phyloP scores from a whole-genome alignment of 1,139 yeast genomes.

The Candida neerlandica region DNA sequence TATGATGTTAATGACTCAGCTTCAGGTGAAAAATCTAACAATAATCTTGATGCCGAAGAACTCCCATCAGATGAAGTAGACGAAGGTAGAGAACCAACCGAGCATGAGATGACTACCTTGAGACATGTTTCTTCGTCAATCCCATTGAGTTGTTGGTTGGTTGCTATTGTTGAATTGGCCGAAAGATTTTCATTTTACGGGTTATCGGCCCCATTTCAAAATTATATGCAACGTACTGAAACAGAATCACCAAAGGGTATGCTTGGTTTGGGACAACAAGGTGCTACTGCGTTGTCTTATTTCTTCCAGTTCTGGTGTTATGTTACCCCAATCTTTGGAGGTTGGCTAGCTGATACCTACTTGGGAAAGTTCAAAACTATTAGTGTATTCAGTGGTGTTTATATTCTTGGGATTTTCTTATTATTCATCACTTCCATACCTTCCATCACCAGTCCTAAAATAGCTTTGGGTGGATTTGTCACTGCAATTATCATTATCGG shows the following conservation, averaged over 20 bases:
- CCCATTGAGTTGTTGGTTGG: slow-evolving; percentile 60
- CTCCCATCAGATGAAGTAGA: slow-evolving; percentile 10
- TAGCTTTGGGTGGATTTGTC: slow-evolving; percentile 55
- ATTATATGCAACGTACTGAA: slow-evolving; percentile 65
- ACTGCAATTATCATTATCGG: slow-evolving; percentile 69
- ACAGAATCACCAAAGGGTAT: slow-evolving; percentile 57
- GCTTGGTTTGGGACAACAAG: slow-evolving; percentile 58
- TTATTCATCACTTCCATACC: slow-evolving; percentile 75
- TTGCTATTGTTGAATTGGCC: slow-evolving; percentile 75
- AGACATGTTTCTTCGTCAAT: slow-evolving; percentile 43
- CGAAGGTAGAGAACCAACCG: slow-evolving; percentile 36
- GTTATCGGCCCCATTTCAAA: slow-evolving; percentile 70
- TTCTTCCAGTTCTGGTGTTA: slow-evolving; percentile 83
- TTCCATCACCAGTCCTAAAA: slow-evolving; percentile 47
- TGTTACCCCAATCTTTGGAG: slow-evolving; percentile 76
- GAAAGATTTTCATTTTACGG: slow-evolving; percentile 87
- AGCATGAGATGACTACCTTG: slow-evolving; percentile 37
- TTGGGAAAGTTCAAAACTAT: slow-evolving; percentile 75
- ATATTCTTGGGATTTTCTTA: slow-evolving; percentile 62
- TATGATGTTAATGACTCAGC: neutral
- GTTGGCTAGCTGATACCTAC: slow-evolving; percentile 71
- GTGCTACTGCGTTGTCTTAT: slow-evolving; percentile 74
- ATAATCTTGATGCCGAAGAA: neutral
- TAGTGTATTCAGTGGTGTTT: slow-evolving; percentile 57
- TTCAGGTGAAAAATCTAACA: neutral